Conservation (phyloP, 192 early-diverging fungal species). For the Rhizophagus prolifer region DNA sequence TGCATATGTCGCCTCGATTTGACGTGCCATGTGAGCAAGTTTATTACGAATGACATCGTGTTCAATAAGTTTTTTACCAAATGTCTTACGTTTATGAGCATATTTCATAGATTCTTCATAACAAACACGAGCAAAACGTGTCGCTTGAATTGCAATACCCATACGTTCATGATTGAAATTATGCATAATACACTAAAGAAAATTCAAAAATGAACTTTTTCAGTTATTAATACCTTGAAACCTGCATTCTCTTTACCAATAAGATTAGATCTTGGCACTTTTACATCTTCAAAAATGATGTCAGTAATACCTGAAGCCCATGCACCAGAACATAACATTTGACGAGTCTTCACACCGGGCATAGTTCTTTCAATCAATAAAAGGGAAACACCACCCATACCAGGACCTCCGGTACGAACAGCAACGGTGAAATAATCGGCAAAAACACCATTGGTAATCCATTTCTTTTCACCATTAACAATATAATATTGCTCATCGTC, state of each 20-base stretch:
- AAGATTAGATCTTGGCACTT: constrained; percentile 80
- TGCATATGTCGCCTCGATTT: constrained; percentile 83
- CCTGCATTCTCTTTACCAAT: constrained; percentile 85
- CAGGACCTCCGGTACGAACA: constrained; percentile 71
- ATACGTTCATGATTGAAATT: constrained; percentile 84
- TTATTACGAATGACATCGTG: constrained; percentile 82
- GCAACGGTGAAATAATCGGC: constrained; percentile 84
- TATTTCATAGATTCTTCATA: constrained; percentile 81
- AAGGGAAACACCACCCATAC: constrained; percentile 77
- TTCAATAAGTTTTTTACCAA: constrained; percentile 83
- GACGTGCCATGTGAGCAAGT: constrained; percentile 78
- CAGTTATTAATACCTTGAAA: constrained; percentile 60
- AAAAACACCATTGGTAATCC: constrained; percentile 82
- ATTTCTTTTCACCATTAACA: constrained; percentile 86
- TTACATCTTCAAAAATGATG: constrained; percentile 82
- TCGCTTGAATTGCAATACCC: constrained; percentile 84
- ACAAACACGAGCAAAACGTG: constrained; percentile 83
- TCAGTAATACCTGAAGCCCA: constrained; percentile 82
- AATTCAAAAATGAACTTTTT: not conserved
- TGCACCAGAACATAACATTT: constrained; percentile 82
- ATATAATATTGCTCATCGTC: constrained; percentile 72
- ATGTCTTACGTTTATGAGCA: constrained; percentile 82
- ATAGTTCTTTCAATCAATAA: constrained; percentile 71
- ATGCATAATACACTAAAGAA: constrained; percentile 57
- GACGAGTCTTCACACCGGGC: constrained; percentile 75